Conservation (phyloP, 306 rosid species). For the Gastrolobium villosum region DNA sequence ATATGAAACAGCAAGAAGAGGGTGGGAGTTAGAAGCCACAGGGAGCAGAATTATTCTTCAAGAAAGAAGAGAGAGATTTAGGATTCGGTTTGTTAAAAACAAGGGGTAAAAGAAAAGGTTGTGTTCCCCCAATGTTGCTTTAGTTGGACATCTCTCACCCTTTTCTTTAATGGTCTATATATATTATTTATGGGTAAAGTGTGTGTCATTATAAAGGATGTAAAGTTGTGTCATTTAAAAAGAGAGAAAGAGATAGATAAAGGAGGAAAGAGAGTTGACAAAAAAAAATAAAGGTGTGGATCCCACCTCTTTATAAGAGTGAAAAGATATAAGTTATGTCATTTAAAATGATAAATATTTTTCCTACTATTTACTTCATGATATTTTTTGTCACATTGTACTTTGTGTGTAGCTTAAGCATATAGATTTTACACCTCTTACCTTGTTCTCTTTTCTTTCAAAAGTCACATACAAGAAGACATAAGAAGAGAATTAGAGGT, state of each 20-base stretch:
- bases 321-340: too few relatives aligned
- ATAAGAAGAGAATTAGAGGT: conserved; percentile 32
- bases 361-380: too few relatives aligned
- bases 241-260: too few relatives aligned
- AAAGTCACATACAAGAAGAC: conserved; percentile 47
- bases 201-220: too few relatives aligned
- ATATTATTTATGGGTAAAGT: conserved; percentile 27
- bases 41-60: conserved; percentile 52
- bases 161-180: conserved; percentile 42
- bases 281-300: too few relatives aligned
- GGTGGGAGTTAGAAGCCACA: conserved; percentile 47
- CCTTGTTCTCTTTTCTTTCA: conserved; percentile 42
- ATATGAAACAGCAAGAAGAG: conserved; percentile 42
- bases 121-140: conserved; percentile 64
- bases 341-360: too few relatives aligned
- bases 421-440: conserved; percentile 37
- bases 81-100: conserved; percentile 57
- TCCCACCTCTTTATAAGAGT: too few relatives aligned
- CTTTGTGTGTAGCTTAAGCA: conserved; percentile 69
- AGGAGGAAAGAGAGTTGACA: too few relatives aligned
- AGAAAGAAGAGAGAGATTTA: conserved; percentile 44
- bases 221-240: too few relatives aligned
- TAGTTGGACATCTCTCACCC: conserved; percentile 42
- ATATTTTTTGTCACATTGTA: conserved; percentile 39
- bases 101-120: conserved; percentile 56